Base-by-base conservation (phyloP, 2,329 filamentous ascomycete genomes). In the Curvularia verruculosa region DNA sequence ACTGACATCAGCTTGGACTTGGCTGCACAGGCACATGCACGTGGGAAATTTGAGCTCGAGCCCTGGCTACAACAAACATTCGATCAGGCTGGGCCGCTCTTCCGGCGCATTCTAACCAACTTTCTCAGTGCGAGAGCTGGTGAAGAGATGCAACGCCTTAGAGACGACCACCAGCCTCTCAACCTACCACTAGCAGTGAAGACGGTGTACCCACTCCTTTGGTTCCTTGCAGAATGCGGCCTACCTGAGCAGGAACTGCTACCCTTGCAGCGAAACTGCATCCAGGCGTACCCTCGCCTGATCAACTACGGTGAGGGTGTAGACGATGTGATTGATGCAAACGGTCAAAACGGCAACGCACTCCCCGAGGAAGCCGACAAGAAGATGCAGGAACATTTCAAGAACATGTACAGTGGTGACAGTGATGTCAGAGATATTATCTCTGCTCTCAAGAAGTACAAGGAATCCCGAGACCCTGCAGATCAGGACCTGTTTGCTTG, bases 351-450 rank as follows among this genome's bases (percentile, higher is more conserved):
- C 19, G 88, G 91, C n/a, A 96, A 98, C 69, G 84, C 86, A 1
- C 83, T 99, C 1, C 89, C 93, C 0, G 82, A 85, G 19, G 87
- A 88, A 21, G 91, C 94, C 52, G 93, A 96, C 65, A 87, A 85
- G 63, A 91, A 92, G 74, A 99, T 99, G 95, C 93, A 98, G 71
- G 92, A 97, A 65, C 89, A 96, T 61, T 99, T 97, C 76, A 97
- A 96, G 77, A 91, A 91, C 70, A 98, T 99, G 93, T 99, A 99
- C 74, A 90, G 91, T 64, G 89, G 91, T 64, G 92, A 97, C 65
- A 87, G 93, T 19, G 89, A 94, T 61, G 90, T 97, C 18, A 87
- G 91, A 53, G 87, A 91, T 52, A 90, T 99, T 63, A 89, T 99
- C 49, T 88, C 90, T 60, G 86, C 92, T 37, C 85, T 99, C 69